Evolutionary conservation across 495 filamentous ascomycete species (phyloP).

Genomic region (Daldinia vernicosa): DNA sequence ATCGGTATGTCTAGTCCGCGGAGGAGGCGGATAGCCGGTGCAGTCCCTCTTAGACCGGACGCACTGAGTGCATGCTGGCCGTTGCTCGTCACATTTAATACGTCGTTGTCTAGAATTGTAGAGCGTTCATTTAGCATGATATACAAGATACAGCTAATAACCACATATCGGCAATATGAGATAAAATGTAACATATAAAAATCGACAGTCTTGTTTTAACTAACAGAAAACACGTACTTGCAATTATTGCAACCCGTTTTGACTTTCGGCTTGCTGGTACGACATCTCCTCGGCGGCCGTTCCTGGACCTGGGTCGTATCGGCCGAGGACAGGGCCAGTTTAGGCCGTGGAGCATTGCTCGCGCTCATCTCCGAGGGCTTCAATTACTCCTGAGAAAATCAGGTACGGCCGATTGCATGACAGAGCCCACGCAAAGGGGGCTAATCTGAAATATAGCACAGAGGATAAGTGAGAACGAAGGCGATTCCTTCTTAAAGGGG

Average conservation of each 20-base stretch:
- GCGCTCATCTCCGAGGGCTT: slow-evolving; percentile 13
- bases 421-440: slow-evolving; percentile 12
- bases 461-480: neutral
- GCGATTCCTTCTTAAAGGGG: neutral
- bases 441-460: neutral
- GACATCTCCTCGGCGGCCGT: slow-evolving; percentile 48
- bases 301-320: slow-evolving; percentile 22
- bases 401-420: slow-evolving; percentile 15
- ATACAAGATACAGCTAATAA: slow-evolving; percentile 21
- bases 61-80: slow-evolving; percentile 67
- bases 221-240: slow-evolving; percentile 56
- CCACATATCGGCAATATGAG: neutral
- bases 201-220: slow-evolving; percentile 7
- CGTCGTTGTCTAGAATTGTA: slow-evolving; percentile 60
- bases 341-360: slow-evolving; percentile 14
- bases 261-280: slow-evolving; percentile 60
- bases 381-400: slow-evolving; percentile 14
- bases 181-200: slow-evolving; percentile 10
- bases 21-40: slow-evolving; percentile 61
- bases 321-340: slow-evolving; percentile 9
- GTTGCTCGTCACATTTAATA: slow-evolving; percentile 74
- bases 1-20: slow-evolving; percentile 52
- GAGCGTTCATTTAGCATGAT: slow-evolving; percentile 29
- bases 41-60: slow-evolving; percentile 59
- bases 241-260: slow-evolving; percentile 66